These are phyloP conservation scores for Fulvia fulva DNA, from an alignment of 2,329 filamentous ascomycete genomes.

Conservation along the genomic window DNA sequence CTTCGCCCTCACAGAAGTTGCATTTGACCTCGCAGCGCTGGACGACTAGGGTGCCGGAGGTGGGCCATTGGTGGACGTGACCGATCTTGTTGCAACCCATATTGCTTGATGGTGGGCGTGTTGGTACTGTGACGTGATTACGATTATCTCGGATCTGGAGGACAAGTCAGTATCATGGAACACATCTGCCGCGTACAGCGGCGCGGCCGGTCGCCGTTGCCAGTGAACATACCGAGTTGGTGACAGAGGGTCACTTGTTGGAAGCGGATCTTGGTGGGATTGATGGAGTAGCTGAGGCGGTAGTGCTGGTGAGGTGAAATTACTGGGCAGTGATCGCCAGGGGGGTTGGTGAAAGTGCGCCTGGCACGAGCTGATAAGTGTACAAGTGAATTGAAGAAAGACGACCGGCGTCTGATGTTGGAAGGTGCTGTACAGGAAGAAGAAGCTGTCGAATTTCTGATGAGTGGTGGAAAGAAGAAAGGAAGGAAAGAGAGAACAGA, in stretches of 20 bases:
- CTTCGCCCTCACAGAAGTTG: constrained; percentile 23
- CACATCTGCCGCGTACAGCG: not conserved
- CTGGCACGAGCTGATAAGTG: not conserved
- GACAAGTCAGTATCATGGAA: not conserved
- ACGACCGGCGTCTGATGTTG: not conserved
- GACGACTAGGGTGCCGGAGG: constrained; percentile 24
- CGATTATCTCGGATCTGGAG: not conserved
- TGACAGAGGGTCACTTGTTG: not conserved
- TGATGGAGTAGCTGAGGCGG: not conserved
- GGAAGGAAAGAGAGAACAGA: not conserved
- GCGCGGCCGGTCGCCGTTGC: not conserved
- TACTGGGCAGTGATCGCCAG: not conserved
- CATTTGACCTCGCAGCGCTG: constrained; percentile 28
- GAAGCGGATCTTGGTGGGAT: not conserved
- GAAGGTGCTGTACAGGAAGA: not conserved
- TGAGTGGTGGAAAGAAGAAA: not conserved
- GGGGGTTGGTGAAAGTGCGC: not conserved
- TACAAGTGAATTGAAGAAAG: not conserved
- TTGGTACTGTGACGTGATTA: not conserved
- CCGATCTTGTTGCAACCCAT: constrained; percentile 28
- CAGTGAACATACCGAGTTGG: not conserved
- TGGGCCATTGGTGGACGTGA: constrained; percentile 27
- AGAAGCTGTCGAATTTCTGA: not conserved
- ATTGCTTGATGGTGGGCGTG: not conserved
- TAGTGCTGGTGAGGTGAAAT: not conserved